Conservation (phyloP, 2,329 filamentous ascomycete species). For the Clonostachys solani region DNA sequence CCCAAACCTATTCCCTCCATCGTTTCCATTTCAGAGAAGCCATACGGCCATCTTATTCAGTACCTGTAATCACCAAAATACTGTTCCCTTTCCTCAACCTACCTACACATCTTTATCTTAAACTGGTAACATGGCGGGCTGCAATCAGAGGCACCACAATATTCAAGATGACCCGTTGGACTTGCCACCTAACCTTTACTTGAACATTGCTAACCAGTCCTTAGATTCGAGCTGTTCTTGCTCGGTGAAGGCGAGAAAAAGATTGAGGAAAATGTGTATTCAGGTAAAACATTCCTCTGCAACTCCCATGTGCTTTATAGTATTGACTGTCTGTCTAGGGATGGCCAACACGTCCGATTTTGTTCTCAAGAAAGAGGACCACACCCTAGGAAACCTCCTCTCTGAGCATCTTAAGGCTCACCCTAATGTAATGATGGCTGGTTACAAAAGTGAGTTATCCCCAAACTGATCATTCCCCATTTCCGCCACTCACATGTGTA, state of each 20-base stretch:
- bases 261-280: constrained; percentile 82
- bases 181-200: too few relatives aligned
- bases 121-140: constrained; percentile 18
- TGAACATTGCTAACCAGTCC: constrained; percentile 8
- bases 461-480: constrained; percentile 14
- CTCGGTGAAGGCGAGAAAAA: constrained; percentile 89
- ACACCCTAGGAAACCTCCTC: constrained; percentile 89
- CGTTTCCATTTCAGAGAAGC: too few relatives aligned
- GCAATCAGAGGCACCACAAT: constrained; percentile 34
- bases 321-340: constrained; percentile 34
- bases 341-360: constrained; percentile 96
- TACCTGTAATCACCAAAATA: too few relatives aligned
- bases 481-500: constrained; percentile 13
- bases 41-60: too few relatives aligned
- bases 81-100: background rate
- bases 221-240: constrained; percentile 89
- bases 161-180: constrained; percentile 21
- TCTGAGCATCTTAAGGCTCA: constrained; percentile 81
- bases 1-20: too few relatives aligned
- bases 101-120: background rate
- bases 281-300: constrained; percentile 57
- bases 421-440: constrained; percentile 81
- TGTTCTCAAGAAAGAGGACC: constrained; percentile 93
- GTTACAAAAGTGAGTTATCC: constrained; percentile 70
- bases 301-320: too few relatives aligned